phyloP scores from a whole-genome alignment of 192 early-diverging fungal genomes.

The Rhizoclosmatium sp. region DNA sequence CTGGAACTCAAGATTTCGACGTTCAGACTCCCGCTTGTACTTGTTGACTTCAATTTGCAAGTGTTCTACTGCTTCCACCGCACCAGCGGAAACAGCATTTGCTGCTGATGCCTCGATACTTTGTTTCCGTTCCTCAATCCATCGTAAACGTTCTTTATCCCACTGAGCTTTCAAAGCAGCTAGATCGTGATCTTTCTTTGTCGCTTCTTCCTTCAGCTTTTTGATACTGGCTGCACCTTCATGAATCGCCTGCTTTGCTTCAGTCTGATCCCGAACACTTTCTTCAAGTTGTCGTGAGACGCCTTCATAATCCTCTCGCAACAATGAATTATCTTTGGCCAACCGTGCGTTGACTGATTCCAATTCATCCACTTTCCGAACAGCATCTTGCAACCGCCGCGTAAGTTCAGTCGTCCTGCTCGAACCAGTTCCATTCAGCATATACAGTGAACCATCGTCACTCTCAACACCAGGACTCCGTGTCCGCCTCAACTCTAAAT shows the following conservation, averaged over 20 bases:
- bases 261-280: neutral
- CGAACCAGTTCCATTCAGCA: neutral
- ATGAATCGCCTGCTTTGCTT: neutral
- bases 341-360: neutral
- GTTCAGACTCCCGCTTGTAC: neutral
- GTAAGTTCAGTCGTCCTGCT: neutral
- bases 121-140: conserved; percentile 4
- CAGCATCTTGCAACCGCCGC: neutral
- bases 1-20: neutral
- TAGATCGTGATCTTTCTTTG: neutral
- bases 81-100: neutral
- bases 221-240: neutral
- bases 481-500: neutral
- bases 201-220: neutral
- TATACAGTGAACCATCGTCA: neutral
- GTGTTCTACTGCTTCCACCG: neutral
- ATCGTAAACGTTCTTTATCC: conserved; percentile 2
- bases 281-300: neutral
- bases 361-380: neutral
- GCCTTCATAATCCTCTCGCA: neutral
- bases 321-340: neutral
- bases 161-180: neutral
- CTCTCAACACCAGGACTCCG: neutral
- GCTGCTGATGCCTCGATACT: neutral
- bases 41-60: neutral